A percentile compares a stretch with the other conserved stretches of the same genome.
Evolutionary conservation across 495 filamentous ascomycete species (phyloP).

Genomic region (Gamarada debralockiae): DNA sequence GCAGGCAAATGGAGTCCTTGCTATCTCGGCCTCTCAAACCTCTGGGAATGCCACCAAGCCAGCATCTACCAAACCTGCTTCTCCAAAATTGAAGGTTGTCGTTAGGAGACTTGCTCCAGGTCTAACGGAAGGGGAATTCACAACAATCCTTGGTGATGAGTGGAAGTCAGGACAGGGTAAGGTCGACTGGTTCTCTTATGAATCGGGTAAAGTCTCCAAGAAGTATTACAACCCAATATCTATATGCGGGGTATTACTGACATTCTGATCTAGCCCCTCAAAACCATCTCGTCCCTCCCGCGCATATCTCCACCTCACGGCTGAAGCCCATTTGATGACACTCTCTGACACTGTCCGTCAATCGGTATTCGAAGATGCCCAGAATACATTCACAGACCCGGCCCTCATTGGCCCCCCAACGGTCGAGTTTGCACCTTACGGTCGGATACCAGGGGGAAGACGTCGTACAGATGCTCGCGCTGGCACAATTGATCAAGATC

Average conservation of each 20-base stretch:
- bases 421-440: conserved; percentile 79
- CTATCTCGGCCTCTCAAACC: conserved; percentile 50
- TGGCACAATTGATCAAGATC: conserved; percentile 93
- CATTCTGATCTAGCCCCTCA: conserved; percentile 49
- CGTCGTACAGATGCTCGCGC: conserved; percentile 76
- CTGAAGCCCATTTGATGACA: conserved; percentile 50
- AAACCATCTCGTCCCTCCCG: conserved; percentile 74
- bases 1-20: conserved; percentile 56
- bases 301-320: conserved; percentile 72
- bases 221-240: conserved; percentile 55
- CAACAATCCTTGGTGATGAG: conserved; percentile 67
- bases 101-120: conserved; percentile 82
- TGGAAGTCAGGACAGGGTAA: conserved; percentile 77
- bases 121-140: conserved; percentile 77
- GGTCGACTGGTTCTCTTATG: conserved; percentile 78
- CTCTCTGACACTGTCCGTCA: conserved; percentile 65
- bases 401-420: conserved; percentile 69
- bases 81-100: conserved; percentile 76
- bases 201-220: conserved; percentile 79
- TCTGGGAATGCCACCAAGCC: conserved; percentile 48
- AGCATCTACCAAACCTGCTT: conserved; percentile 49
- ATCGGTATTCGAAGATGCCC: conserved; percentile 68
- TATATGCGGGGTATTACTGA: conserved; percentile 7
- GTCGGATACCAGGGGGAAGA: conserved; percentile 69
- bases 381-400: conserved; percentile 60